Conservation (phyloP, 2,329 filamentous ascomycete species). For the Graphilbum ipis-grandicollis region DNA sequence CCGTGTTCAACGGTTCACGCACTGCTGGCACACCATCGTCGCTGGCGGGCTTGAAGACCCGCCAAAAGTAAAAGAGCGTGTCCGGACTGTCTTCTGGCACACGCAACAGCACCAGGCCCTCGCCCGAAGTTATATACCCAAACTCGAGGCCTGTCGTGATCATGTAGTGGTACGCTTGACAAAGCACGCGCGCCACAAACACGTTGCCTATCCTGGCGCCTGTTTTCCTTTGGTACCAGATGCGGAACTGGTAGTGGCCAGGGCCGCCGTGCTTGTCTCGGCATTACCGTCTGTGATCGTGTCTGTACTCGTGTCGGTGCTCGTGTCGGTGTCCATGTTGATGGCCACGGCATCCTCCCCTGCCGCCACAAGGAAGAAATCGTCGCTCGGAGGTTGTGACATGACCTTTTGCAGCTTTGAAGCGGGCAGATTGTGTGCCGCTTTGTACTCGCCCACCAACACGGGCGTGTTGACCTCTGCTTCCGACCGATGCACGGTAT, state of each 20-base stretch:
- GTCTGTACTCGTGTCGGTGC: too few relatives aligned
- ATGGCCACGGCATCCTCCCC: background rate
- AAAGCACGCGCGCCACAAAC: constrained; percentile 2
- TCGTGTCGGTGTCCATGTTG: too few relatives aligned
- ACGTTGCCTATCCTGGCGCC: background rate
- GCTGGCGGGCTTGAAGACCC: background rate
- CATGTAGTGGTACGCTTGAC: constrained; percentile 7
- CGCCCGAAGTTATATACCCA: constrained; percentile 5
- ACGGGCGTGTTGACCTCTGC: background rate
- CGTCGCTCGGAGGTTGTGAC: constrained; percentile 2
- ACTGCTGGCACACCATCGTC: background rate
- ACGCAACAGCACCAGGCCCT: constrained; percentile 5
- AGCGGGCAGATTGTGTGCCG: background rate
- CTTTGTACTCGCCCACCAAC: constrained; percentile 5
- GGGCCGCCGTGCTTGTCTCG: too few relatives aligned
- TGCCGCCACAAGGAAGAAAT: constrained; percentile 2
- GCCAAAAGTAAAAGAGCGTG: constrained; percentile 5
- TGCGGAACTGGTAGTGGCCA: too few relatives aligned
- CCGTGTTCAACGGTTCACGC: constrained; percentile 1
- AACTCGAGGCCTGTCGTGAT: constrained; percentile 3
- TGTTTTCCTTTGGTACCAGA: too few relatives aligned
- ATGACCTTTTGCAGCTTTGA: background rate
- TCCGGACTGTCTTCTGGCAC: constrained; percentile 1
- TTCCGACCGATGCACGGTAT: background rate
- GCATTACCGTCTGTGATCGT: too few relatives aligned